Base-by-base conservation (phyloP, 371 early-diverging fungal species). In the Gilbertella persicaria region DNA sequence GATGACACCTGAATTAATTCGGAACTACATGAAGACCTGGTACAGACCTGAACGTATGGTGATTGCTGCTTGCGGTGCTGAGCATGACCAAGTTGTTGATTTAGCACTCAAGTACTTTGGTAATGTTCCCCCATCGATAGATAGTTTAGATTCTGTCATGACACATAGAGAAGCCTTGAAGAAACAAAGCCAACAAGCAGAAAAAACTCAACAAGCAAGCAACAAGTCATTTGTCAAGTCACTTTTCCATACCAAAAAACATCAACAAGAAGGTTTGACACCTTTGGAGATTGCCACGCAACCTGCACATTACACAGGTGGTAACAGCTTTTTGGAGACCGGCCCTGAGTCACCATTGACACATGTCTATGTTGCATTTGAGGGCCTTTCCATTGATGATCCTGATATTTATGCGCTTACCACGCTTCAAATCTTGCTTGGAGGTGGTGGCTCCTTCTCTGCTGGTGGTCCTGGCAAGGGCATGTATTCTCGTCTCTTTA, bases 381-480 rank as follows among this genome's bases (percentile, higher is more conserved):
- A 94, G 67, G 91, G 92, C 14, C 75, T 88, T 9, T 75, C 85
- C 13, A 80, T 90, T 67, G 67, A 87, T 62, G 86, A 93, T 75
- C 82, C 91, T 35, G 96, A 96, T 64, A 88, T 94, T 4, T 98
- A 95, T 66, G 85, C 95, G 3, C 75, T 95, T 47, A 94, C 98
- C 5, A 91, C 92, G 3, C 77, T 97, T 43, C 91, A 95, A 53
- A 82, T 91, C 55, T 72, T 98, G 23, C 76, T 98, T 57, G 98
- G 98, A 20, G 98, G 98, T 26, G 98, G 98, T 44, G 93, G 94
- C 1, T 91, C 95, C 5, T 98, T 98, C 72, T 93, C 94, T 12
- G 98, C 98, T 0, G 98, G 98, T 57, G 98, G 98, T 1, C 98
- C 98, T 0, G 98, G 98, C 20, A 97, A 98, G 73, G 98, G 98